Percentiles rank a stretch among this genome's conserved stretches.
Evolutionary conservation across 345 rosid genomes (phyloP).

Genomic region (Ceriops decandra): DNA sequence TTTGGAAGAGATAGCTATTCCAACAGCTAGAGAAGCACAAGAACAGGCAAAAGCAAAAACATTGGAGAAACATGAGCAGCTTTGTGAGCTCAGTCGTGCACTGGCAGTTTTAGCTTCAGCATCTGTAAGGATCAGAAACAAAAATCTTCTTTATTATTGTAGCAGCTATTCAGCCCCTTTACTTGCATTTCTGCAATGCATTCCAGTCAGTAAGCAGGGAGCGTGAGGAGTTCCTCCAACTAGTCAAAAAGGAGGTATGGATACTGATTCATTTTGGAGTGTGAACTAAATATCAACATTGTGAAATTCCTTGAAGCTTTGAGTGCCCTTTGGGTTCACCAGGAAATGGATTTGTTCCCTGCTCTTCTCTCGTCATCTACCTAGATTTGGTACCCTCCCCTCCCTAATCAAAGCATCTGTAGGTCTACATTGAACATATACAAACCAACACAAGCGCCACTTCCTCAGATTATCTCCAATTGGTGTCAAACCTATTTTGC

Average conservation of each 20-base stretch:
- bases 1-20: constrained; percentile 66
- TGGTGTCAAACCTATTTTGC: too few species aligned
- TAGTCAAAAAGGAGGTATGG: constrained; percentile 84
- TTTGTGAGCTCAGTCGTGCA: constrained; percentile 97
- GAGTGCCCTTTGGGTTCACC: too few species aligned
- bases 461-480: too few species aligned
- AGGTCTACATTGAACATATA: too few species aligned
- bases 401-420: too few species aligned
- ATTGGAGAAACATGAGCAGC: constrained; percentile 87
- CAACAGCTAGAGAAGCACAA: constrained; percentile 69
- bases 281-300: not conserved
- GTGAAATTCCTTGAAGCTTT: too few species aligned
- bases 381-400: too few species aligned
- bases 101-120: constrained; percentile 95
- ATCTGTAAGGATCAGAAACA: constrained; percentile 53
- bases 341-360: too few species aligned
- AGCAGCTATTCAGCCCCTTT: constrained; percentile 10
- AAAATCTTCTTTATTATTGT: not conserved
- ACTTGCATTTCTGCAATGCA: constrained; percentile 21
- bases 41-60: constrained; percentile 80
- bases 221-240: constrained; percentile 87
- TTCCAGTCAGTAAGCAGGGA: constrained; percentile 91
- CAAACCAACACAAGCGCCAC: too few species aligned
- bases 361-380: too few species aligned
- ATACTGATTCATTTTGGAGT: not conserved